phyloP scores from a whole-genome alignment of 768 basidiomycete genomes.

The Agrocybe praecox region DNA sequence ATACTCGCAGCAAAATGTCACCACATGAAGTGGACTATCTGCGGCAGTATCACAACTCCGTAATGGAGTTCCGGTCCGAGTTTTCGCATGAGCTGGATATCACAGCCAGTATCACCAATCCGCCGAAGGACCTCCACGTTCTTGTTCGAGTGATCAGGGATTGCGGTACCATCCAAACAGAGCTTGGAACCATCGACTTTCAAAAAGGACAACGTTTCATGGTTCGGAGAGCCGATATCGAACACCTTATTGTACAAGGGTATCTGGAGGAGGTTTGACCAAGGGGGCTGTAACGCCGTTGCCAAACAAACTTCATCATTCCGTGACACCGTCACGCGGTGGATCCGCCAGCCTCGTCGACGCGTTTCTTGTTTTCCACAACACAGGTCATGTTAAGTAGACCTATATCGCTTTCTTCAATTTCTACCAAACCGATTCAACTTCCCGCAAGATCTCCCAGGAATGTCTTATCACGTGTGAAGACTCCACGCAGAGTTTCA shows the following conservation, averaged over 20 bases:
- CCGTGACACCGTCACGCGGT: background rate
- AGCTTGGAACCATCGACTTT: conserved; percentile 89
- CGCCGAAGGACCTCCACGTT: conserved; percentile 90
- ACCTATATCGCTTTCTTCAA: conserved; percentile 12
- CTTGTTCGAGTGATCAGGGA: conserved; percentile 86
- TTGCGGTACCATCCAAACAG: conserved; percentile 91
- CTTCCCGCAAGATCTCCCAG: background rate
- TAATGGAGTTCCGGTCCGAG: conserved; percentile 84
- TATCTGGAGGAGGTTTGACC: conserved; percentile 82
- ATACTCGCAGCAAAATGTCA: conserved; percentile 67
- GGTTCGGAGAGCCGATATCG: conserved; percentile 86
- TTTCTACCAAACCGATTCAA: background rate
- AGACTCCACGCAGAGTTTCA: background rate
- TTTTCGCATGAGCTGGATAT: conserved; percentile 89
- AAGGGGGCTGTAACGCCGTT: background rate
- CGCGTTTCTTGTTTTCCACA: conserved; percentile 9
- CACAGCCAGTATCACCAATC: conserved; percentile 76
- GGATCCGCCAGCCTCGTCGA: background rate
- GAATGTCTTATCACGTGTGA: background rate
- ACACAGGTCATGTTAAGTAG: conserved; percentile 23
- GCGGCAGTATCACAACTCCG: conserved; percentile 74
- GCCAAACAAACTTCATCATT: conserved; percentile 24
- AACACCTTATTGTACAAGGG: conserved; percentile 92
- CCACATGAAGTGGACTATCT: conserved; percentile 66
- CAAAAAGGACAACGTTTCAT: conserved; percentile 88